These are phyloP conservation scores for Serendipita indica DNA, from an alignment of 768 basidiomycete species.

Conservation along the genomic window DNA sequence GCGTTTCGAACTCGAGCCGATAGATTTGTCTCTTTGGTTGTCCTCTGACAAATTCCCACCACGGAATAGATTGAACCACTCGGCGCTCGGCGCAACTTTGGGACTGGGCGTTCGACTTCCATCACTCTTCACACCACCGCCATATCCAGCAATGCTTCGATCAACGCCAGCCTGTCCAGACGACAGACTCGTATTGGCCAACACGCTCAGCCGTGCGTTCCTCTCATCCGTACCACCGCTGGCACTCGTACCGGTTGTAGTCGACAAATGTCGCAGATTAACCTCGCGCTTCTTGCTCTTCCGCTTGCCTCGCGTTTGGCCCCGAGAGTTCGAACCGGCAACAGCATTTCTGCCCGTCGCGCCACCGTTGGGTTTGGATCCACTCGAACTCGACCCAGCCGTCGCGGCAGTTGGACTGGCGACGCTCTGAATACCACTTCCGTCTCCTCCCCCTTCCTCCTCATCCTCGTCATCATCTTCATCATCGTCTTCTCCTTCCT, in stretches of 20 bases:
- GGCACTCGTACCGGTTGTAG: neutral
- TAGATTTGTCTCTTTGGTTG: too few relatives aligned
- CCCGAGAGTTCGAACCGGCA: neutral
- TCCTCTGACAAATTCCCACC: neutral
- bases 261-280: neutral
- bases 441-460: neutral
- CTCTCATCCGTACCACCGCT: neutral
- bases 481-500: neutral
- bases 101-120: slow-evolving; percentile 5
- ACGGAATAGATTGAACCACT: neutral
- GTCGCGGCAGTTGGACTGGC: too few relatives aligned
- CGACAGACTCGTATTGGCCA: neutral
- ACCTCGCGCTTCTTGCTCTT: neutral
- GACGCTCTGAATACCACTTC: too few relatives aligned
- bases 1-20: neutral
- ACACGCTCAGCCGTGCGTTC: neutral
- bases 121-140: neutral
- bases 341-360: too few relatives aligned
- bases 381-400: too few relatives aligned
- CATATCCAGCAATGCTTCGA: neutral
- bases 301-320: neutral
- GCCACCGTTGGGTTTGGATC: too few relatives aligned
- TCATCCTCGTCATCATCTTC: neutral
- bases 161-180: neutral
- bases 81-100: slow-evolving; percentile 6